Conservation (phyloP, 1,284 basidiomycete genomes). For the Cryptococcus wingfieldii region DNA sequence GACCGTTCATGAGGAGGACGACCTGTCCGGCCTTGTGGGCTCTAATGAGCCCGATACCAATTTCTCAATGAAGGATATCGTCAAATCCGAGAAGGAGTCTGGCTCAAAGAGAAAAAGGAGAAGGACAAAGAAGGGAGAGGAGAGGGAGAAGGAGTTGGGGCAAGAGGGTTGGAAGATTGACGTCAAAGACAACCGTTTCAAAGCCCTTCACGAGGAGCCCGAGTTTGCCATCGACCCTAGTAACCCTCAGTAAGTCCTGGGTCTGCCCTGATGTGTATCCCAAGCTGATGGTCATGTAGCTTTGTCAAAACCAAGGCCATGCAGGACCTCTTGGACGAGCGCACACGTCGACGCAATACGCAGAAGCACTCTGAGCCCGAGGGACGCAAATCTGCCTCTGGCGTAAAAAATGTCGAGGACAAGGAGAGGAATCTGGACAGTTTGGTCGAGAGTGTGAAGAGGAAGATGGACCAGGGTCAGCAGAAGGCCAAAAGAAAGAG, state of each 20-base stretch:
- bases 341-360: constrained; percentile 53
- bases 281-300: constrained; percentile 48
- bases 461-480: constrained; percentile 53
- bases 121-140: constrained; percentile 51
- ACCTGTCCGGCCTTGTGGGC: constrained; percentile 7
- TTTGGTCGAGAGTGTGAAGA: constrained; percentile 79
- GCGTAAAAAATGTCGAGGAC: constrained; percentile 9
- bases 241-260: constrained; percentile 73
- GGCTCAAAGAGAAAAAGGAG: constrained; percentile 56
- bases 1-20: constrained; percentile 2
- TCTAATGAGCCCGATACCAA: constrained; percentile 45
- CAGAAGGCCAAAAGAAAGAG: constrained; percentile 22
- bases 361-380: constrained; percentile 26
- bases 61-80: constrained; percentile 85
- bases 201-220: constrained; percentile 80
- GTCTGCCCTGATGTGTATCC: not conserved
- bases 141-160: constrained; percentile 54
- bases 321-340: constrained; percentile 67
- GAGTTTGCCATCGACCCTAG: constrained; percentile 93
- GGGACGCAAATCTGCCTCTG: constrained; percentile 6
- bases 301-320: constrained; percentile 88
- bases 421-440: constrained; percentile 56
- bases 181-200: constrained; percentile 83
- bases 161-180: constrained; percentile 68
- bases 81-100: constrained; percentile 73